Percentiles rank a stretch among this genome's conserved stretches.
These are phyloP conservation scores for Penicillium longicatenatum DNA, from an alignment of 495 filamentous ascomycete genomes.

Conservation along the genomic window DNA sequence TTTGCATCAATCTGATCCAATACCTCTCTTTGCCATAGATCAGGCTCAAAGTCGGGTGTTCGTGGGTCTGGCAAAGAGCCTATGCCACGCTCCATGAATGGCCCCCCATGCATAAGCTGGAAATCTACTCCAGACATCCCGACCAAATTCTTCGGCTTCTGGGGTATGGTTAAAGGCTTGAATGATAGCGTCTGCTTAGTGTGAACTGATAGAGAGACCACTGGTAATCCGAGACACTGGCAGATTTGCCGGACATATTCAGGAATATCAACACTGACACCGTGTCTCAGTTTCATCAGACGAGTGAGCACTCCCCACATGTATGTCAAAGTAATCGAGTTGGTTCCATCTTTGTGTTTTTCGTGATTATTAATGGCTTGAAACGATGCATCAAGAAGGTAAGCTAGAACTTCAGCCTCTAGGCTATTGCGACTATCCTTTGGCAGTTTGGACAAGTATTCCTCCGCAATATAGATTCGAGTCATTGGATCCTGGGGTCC, in stretches of 20 bases:
- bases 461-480: neutral
- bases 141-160: constrained; percentile 21
- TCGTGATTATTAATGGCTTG: constrained; percentile 14
- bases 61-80: constrained; percentile 66
- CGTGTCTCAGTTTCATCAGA: constrained; percentile 21
- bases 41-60: constrained; percentile 66
- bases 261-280: constrained; percentile 28
- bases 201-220: constrained; percentile 8
- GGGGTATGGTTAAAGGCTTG: constrained; percentile 25
- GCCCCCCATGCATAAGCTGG: constrained; percentile 67
- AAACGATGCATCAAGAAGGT: constrained; percentile 45
- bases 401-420: constrained; percentile 47
- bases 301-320: constrained; percentile 22
- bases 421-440: constrained; percentile 13
- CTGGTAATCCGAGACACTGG: constrained; percentile 26
- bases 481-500: neutral
- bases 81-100: constrained; percentile 71
- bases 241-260: constrained; percentile 28
- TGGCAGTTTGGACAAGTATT: constrained; percentile 22
- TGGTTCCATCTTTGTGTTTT: neutral
- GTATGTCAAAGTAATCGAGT: constrained; percentile 9
- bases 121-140: constrained; percentile 50
- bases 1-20: constrained; percentile 71
- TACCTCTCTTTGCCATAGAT: constrained; percentile 74
- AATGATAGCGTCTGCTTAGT: constrained; percentile 34